Base-by-base conservation (phyloP, 2,329 filamentous ascomycete genomes). In the Cryoendolithus antarcticus region DNA sequence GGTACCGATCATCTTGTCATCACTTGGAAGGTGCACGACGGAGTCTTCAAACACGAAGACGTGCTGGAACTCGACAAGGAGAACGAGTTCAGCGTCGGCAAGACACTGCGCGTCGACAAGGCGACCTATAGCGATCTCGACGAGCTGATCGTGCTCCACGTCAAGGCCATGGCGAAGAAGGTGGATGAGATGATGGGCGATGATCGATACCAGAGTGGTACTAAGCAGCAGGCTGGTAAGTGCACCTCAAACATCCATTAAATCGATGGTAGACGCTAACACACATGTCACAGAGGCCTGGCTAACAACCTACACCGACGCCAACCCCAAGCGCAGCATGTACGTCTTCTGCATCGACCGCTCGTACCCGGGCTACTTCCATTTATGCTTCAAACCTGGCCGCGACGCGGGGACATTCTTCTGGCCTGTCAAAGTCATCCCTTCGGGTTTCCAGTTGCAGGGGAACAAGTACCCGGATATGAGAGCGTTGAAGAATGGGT, bases 81-180 rank as follows among this genome's bases (percentile, higher is more conserved):
- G 46, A 96, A 86, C 46, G 89, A 96, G 59, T 96, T 95, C 59
- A 88, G 86, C 0, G 81, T 96, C 3, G 91, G 91, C 46, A 81
- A 80, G 51, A 79, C 81, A 32, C 72, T 98, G 39, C 83, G 84
- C 47, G 84, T 98, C 39, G 83, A 84, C 51, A 89, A 88, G 60
- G 88, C 86, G 63, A 89, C 77, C 6, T 98, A 98, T 66, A 86
- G 78, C 44, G 91, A 98, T 79, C 70, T 98, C 44, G 91, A 98
- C 63, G 91, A 98, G 61, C 64, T 98, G 65, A 96, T 98, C 50
- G 88, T 93, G 57, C 83, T 91, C 55, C 91, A 98, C 58, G 85
- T 98, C 57, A 91, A 94, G 66, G 85, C 88, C 38, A 98, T 96
- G 91, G 83, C 86, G 11, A 84, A 82, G 63, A 98, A 98, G 71